Base-by-base conservation (phyloP, 1,284 basidiomycete genomes). In the Amylostereum chailletii region DNA sequence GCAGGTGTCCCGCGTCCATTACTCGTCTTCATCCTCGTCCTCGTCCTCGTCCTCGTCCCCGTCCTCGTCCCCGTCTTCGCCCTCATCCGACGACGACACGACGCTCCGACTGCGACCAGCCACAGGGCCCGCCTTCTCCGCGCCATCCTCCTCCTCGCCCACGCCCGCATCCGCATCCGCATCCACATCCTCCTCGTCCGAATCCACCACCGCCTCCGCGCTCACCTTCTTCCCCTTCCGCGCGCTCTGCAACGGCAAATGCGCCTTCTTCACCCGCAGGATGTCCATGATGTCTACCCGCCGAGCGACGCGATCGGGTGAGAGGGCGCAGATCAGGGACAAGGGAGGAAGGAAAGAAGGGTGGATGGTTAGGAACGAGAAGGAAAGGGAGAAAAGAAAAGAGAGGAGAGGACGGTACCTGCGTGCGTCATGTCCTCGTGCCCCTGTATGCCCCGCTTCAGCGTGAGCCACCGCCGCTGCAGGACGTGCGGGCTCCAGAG, bases 401-500 rank as follows among this genome's bases (percentile, higher is more conserved):
- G 42, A 48, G 46, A 2, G 58, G 34, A 6, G 9, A 43, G 34
- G 40, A 32, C 62, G 71, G 33, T 48, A 84, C 86, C 86, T 65
- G 77, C 72, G 59, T 86, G 82, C 2, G 83, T 74, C 86, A 90
- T 88, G 45, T 85, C 76, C 60, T 88, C 85, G 53, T 76, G 73
- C 19, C 83, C 86, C 60, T 83, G 84, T 51, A 90, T 74, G 49
- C 83, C 69, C 48, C 75, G 71, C 59, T 89, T 90, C 78, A 90
- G 77, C 1, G 81, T 83, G 36, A 79, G 61, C 86, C 86, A 90
- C 45, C 86, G 80, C 38, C 85, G 73, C 56, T 89, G 86, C 34
- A 90, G 67, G 9, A 75, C 71, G 57, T 89, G 86, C 0, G 85
- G 76, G 62, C 86, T 89, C 84, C 84, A 90, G n/a, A 85, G 60